Conservation (phyloP, 192 early-diverging fungal genomes). For the Coemansia sp. region DNA sequence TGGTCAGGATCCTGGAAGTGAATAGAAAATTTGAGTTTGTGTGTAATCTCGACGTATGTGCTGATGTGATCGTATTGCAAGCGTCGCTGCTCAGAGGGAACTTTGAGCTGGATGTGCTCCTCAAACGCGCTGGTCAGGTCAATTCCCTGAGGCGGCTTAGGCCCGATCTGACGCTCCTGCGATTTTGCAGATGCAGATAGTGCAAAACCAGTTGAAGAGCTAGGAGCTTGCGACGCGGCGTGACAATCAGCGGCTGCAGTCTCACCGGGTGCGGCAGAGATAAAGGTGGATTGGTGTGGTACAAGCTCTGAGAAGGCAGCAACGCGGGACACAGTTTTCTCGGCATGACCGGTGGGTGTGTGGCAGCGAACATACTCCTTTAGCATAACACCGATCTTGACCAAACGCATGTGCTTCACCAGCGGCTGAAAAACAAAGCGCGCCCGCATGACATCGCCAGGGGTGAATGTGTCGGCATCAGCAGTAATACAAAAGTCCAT, state of each 20-base stretch:
- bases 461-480: conserved; percentile 43
- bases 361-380: conserved; percentile 55
- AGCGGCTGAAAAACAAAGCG: conserved; percentile 47
- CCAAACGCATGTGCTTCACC: conserved; percentile 46
- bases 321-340: conserved; percentile 45
- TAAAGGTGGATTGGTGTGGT: not conserved
- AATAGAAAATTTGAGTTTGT: conserved; percentile 52
- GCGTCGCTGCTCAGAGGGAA: conserved; percentile 31
- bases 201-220: not conserved
- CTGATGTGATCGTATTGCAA: conserved; percentile 53
- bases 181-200: conserved; percentile 1
- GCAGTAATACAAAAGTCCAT: conserved; percentile 41
- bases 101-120: conserved; percentile 28
- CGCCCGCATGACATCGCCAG: conserved; percentile 35
- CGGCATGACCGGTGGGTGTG: conserved; percentile 36
- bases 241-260: not conserved
- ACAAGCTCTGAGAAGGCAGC: conserved; percentile 30
- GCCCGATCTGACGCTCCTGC: not conserved
- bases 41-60: conserved; percentile 47
- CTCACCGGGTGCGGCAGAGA: not conserved
- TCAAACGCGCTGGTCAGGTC: conserved; percentile 36
- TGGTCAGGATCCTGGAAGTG: conserved; percentile 42
- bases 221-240: not conserved
- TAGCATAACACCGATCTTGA: conserved; percentile 41
- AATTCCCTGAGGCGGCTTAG: conserved; percentile 21